Evolutionary conservation across 2,329 filamentous ascomycete genomes (phyloP).

Genomic region (Dactylellina haptotyla): DNA sequence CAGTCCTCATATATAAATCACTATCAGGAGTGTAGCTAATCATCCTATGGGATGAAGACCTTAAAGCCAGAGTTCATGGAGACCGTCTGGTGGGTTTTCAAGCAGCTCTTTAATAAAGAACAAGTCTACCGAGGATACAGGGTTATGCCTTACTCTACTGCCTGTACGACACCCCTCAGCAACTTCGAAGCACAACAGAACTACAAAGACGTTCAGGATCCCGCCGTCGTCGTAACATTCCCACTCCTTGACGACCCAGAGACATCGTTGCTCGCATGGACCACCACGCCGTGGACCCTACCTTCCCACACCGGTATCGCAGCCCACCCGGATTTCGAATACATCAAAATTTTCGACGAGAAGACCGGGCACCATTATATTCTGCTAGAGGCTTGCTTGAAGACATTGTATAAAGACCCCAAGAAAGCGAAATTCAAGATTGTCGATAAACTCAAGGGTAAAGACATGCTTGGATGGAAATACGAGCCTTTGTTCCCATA

Average conservation of each 20-base stretch:
- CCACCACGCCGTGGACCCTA: slow-evolving; percentile 87
- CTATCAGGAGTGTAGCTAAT: background rate
- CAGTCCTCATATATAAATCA: background rate
- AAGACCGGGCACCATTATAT: slow-evolving; percentile 84
- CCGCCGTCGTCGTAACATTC: slow-evolving; percentile 87
- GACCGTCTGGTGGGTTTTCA: slow-evolving; percentile 96
- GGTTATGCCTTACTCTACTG: slow-evolving; percentile 95
- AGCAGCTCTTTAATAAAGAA: slow-evolving; percentile 88
- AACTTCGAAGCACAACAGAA: slow-evolving; percentile 96
- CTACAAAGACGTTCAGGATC: slow-evolving; percentile 91
- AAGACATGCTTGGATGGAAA: slow-evolving; percentile 85
- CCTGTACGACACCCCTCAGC: slow-evolving; percentile 85
- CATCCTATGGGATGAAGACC: slow-evolving; percentile 50
- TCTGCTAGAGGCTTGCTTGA: slow-evolving; percentile 80
- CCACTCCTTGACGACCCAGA: slow-evolving; percentile 80
- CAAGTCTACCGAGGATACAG: slow-evolving; percentile 88
- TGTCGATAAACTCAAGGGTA: slow-evolving; percentile 80
- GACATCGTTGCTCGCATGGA: slow-evolving; percentile 84
- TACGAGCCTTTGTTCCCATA: slow-evolving; percentile 91
- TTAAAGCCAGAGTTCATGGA: slow-evolving; percentile 96
- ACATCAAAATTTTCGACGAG: slow-evolving; percentile 85
- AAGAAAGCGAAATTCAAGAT: slow-evolving; percentile 95
- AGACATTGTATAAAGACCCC: slow-evolving; percentile 88
- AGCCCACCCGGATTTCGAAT: slow-evolving; percentile 83
- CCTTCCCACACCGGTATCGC: slow-evolving; percentile 82